Percentiles rank a stretch among this genome's conserved stretches.
Conservation (phyloP, 2,329 filamentous ascomycete species). For the Ilyonectria sp. region DNA sequence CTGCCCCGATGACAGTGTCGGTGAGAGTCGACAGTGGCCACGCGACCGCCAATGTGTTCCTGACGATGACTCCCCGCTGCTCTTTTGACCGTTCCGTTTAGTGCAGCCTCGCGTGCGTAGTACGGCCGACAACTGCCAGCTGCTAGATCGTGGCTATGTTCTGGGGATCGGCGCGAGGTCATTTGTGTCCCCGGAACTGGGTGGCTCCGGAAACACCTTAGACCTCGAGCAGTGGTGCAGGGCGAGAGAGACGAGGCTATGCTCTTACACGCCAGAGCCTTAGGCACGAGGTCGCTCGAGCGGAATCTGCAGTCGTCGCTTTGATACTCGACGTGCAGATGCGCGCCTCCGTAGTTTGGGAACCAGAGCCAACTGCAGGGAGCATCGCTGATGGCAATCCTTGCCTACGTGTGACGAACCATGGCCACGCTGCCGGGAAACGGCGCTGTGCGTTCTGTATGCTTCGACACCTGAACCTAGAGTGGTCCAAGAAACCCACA, state of each 20-base stretch:
- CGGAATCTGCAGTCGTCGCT: conserved; percentile 27
- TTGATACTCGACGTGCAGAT: background rate
- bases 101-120: conserved; percentile 7
- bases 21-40: conserved; percentile 7
- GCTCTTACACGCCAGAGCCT: conserved; percentile 11
- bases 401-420: conserved; percentile 30
- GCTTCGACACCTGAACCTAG: conserved; percentile 13
- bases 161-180: conserved; percentile 11
- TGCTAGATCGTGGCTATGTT: background rate
- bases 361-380: conserved; percentile 24
- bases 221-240: background rate
- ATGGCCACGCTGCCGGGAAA: conserved; percentile 26
- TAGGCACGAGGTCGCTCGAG: conserved; percentile 20
- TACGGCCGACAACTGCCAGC: background rate
- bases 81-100: conserved; percentile 5
- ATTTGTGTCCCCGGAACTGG: background rate
- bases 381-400: conserved; percentile 29
- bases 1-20: conserved; percentile 9
- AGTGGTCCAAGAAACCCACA: background rate
- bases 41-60: conserved; percentile 1
- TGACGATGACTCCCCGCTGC: conserved; percentile 2
- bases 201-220: background rate
- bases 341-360: conserved; percentile 14
- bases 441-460: conserved; percentile 15
- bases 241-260: background rate